Evolutionary conservation across 441 rosid genomes (phyloP), one percentile per base, ranked within the genome.

Genomic region (Brassica balearica): DNA sequence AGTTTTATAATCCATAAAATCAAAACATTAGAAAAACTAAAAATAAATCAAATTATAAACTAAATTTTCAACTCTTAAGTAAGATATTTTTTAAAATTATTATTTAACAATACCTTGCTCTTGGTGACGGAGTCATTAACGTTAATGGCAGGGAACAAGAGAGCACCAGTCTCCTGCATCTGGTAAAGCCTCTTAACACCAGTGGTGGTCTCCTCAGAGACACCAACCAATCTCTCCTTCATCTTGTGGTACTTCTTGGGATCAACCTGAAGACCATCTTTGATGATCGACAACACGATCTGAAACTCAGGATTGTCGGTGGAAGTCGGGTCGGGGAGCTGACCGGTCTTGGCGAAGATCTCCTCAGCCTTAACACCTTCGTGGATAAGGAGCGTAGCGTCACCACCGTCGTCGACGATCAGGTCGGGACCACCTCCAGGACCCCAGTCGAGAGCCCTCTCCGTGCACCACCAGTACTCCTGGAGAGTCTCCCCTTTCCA

Each of bases 401-500:
- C 98, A 3, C 98, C 98, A 6, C 98, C 98, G 20, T 94, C 97
- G 71, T 94, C 98, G 10, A 94, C 97, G 59, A 94, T 90, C 10
- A 94, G 90, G 76, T 92, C 96, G 4, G 97, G 97, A 11, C 98
- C 98, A 0, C 98, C 98, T 1, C 82, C 89, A 0, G 94, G 93
- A 60, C 98, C 98, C 97, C 98, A 94, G 36, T 94, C 98, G 12
- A 94, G 90, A 17, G 98, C 92, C 2, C 94, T 75, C 90, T 94
- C 98, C 1, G 98, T 94, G 25, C 98, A 94, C 98, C 98, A 92
- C 98, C 98, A 94, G 76, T 94, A 94, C 76, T 94, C 98, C 86
- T 91, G 94, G 9, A 94, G 88, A 53, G 98, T 94, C 88, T 92
- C 97, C 0, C 98, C 98, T 77, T 94, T 94, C 98, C 95, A 92